Base-by-base conservation (phyloP, 108 stramenopile genomes). In the Phaeodactylum tricornutum region DNA sequence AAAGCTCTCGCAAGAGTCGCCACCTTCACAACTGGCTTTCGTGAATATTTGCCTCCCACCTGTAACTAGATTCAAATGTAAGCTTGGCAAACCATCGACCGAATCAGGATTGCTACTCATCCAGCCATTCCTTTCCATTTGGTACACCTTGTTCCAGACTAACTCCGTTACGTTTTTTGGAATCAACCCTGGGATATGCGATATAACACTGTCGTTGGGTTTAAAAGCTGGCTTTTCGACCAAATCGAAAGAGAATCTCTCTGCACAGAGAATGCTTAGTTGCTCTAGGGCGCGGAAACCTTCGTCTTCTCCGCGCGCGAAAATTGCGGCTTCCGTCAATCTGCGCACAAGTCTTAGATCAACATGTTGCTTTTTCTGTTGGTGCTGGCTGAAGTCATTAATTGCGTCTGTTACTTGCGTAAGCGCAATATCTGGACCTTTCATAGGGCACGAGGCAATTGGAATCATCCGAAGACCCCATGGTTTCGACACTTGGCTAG, bases 31-130 rank as follows among this genome's bases (percentile, higher is more conserved):
- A 15, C 20, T 8, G 2, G 1, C 24, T 11, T 27, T 31, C 20
- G 42, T 17, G 28, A 76, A 69, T 5, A 75, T 8, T 4, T 72
- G 72, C 43, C 29, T 62, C 15, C 78, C 82, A 36, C 59, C 28
- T 9, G 75, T 71, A 12, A 79, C 59, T 6, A 84, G 39, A 57
- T 84, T 84, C 25, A 84, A 46, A 61, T 84, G 82, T 28, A 84
- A 59, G n/a, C 69, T 71, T 11, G 82, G 82, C 3, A 84, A 48
- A 4, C 73, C 73, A 62, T 84, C 82, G 11, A 84, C 82, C 16
- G 69, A 71, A 39, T 84, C 82, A 12, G 73, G 78, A 64, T 84
- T 84, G 23, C 57, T 71, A 41, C 78, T 80, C 7, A 77, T 45
- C 75, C 72, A 77, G 21, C 60, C 64, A 9, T 66, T 36, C 27